Evolutionary conservation across 148 eudicot species (phyloP).

Genomic region (Amaranthus hypochondriacus): DNA sequence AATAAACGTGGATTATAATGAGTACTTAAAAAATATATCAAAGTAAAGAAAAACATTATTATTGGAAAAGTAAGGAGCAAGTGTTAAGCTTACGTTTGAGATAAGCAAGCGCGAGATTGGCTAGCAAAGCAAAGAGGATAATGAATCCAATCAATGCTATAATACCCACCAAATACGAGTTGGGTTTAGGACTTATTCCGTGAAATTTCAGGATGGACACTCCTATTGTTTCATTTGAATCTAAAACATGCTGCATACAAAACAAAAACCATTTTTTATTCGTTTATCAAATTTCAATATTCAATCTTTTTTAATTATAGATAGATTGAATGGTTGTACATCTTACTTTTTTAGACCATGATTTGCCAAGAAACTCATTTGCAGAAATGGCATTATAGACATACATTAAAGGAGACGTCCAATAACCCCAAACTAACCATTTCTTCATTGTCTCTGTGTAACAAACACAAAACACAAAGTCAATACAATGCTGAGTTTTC

Average conservation of each 20-base stretch:
- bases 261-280: neutral
- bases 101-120: conserved; percentile 41
- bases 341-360: conserved; percentile 32
- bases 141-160: conserved; percentile 43
- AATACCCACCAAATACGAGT: conserved; percentile 51
- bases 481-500: neutral
- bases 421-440: conserved; percentile 34
- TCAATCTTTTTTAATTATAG: too few relatives aligned
- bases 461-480: neutral
- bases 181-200: conserved; percentile 30
- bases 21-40: too few relatives aligned
- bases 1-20: too few relatives aligned
- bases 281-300: too few relatives aligned
- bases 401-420: conserved; percentile 37
- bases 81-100: conserved; percentile 43
- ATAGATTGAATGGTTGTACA: neutral
- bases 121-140: conserved; percentile 37
- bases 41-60: neutral
- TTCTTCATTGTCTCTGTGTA: conserved; percentile 22
- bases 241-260: neutral
- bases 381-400: conserved; percentile 28
- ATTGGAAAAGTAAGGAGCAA: neutral
- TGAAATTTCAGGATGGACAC: conserved; percentile 25
- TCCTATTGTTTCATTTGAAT: conserved; percentile 28
- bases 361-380: conserved; percentile 34